A percentile compares a stretch with the other conserved stretches of the same genome.
Conservation (phyloP, 805 yeast species). For the Candida dajiaensis region DNA sequence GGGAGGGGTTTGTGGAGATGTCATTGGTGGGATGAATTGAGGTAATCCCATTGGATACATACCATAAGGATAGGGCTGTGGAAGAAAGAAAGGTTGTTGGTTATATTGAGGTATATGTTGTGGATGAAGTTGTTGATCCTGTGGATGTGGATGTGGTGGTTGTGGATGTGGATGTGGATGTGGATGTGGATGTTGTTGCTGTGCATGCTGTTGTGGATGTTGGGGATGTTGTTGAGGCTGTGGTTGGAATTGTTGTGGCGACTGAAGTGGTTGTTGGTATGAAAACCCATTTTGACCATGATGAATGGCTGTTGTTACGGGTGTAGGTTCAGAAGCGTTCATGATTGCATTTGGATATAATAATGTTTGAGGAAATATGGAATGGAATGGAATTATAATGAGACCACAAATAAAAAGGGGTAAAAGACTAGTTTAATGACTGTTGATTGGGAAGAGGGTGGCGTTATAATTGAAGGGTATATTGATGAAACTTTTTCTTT, state of each 20-base stretch:
- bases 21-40: not conserved
- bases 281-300: not conserved
- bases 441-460: too few species aligned
- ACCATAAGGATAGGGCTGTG: not conserved
- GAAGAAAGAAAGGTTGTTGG: not conserved
- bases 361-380: not conserved
- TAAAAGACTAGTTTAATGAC: too few species aligned
- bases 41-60: not conserved
- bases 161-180: conserved; percentile 2
- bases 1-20: not conserved
- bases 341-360: not conserved
- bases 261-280: conserved; percentile 1
- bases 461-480: too few species aligned
- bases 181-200: conserved; percentile 5
- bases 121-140: not conserved
- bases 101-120: not conserved
- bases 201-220: not conserved
- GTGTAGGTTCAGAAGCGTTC: not conserved
- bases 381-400: not conserved
- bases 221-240: not conserved
- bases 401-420: too few species aligned
- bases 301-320: not conserved
- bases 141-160: not conserved
- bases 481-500: too few species aligned
- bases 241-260: not conserved